phyloP scores from a whole-genome alignment of 371 early-diverging fungal species.

The Catenaria anguillulae region DNA sequence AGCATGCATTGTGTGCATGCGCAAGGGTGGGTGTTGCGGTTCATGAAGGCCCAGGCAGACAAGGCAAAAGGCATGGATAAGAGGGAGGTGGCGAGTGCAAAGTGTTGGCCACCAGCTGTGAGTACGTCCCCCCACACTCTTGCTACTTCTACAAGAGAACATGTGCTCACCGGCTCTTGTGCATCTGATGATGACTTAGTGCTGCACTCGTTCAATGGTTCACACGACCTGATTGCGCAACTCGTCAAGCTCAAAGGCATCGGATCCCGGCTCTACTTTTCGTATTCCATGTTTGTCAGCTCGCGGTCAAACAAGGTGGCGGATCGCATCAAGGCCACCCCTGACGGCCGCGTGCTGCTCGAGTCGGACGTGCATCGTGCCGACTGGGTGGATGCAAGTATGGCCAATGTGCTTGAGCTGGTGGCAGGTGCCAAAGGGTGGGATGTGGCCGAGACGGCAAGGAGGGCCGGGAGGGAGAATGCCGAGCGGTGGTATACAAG shows the following conservation, averaged over 20 bases:
- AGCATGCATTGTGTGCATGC: slow-evolving; percentile 73
- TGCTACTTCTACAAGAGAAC: slow-evolving; percentile 11
- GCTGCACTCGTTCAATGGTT: slow-evolving; percentile 74
- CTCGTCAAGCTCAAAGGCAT: slow-evolving; percentile 34
- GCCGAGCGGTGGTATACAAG: no score
- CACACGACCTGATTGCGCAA: slow-evolving; percentile 47
- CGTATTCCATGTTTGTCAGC: slow-evolving; percentile 46
- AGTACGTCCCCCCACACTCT: slow-evolving; percentile 3
- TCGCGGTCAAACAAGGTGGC: slow-evolving; percentile 32
- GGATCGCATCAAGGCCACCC: slow-evolving; percentile 40
- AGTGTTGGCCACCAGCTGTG: slow-evolving; percentile 9
- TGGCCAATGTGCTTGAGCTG: slow-evolving; percentile 39
- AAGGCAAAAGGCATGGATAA: slow-evolving; percentile 15
- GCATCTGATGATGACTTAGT: no score
- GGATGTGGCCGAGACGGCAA: slow-evolving; percentile 38
- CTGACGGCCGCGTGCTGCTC: slow-evolving; percentile 56
- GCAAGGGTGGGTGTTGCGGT: slow-evolving; percentile 46
- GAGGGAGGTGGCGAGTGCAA: slow-evolving; percentile 14
- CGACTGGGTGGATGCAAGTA: slow-evolving; percentile 29
- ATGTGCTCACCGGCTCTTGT: not conserved
- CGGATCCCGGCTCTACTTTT: slow-evolving; percentile 36
- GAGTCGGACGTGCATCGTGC: slow-evolving; percentile 68
- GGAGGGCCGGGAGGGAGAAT: no score
- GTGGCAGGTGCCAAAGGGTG: slow-evolving; percentile 52
- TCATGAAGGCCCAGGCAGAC: slow-evolving; percentile 27